phyloP scores from a whole-genome alignment of 495 filamentous ascomycete species.

The Lophiotrema nucula region DNA sequence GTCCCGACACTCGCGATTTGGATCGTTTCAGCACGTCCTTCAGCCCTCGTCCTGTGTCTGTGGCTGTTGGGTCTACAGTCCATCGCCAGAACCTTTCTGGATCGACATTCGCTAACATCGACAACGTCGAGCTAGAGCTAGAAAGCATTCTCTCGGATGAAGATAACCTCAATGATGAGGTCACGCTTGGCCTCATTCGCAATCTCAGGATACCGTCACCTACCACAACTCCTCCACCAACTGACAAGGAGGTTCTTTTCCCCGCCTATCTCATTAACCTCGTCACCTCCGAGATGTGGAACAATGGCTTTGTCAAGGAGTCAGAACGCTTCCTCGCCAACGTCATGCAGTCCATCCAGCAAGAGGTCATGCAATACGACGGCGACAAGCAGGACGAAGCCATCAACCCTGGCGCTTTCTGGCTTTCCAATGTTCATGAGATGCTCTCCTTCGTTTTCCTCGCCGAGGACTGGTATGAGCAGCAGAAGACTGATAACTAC shows the following conservation, averaged over 20 bases:
- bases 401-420: slow-evolving; percentile 96
- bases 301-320: slow-evolving; percentile 99
- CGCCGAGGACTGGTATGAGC: slow-evolving; percentile 98
- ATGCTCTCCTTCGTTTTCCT: slow-evolving; percentile 99
- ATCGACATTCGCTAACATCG: slow-evolving; percentile 67
- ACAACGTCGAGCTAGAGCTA: slow-evolving; percentile 90
- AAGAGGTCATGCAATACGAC: slow-evolving; percentile 98
- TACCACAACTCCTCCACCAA: slow-evolving; percentile 76
- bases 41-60: slow-evolving; percentile 92
- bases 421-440: slow-evolving; percentile 98
- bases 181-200: slow-evolving; percentile 89
- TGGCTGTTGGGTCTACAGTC: slow-evolving; percentile 69
- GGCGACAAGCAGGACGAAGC: slow-evolving; percentile 98
- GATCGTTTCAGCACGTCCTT: slow-evolving; percentile 88
- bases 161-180: slow-evolving; percentile 92
- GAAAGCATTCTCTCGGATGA: slow-evolving; percentile 93
- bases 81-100: slow-evolving; percentile 66
- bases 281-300: slow-evolving; percentile 99
- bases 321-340: slow-evolving; percentile 98
- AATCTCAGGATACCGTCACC: slow-evolving; percentile 94
- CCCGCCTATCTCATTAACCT: slow-evolving; percentile 98
- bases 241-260: slow-evolving; percentile 98
- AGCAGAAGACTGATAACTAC: slow-evolving; percentile 98
- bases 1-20: slow-evolving; percentile 76
- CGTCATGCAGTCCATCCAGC: slow-evolving; percentile 99